These are phyloP conservation scores for Senecio squalidus DNA, from an alignment of 140 eudicot genomes.

Conservation along the genomic window DNA sequence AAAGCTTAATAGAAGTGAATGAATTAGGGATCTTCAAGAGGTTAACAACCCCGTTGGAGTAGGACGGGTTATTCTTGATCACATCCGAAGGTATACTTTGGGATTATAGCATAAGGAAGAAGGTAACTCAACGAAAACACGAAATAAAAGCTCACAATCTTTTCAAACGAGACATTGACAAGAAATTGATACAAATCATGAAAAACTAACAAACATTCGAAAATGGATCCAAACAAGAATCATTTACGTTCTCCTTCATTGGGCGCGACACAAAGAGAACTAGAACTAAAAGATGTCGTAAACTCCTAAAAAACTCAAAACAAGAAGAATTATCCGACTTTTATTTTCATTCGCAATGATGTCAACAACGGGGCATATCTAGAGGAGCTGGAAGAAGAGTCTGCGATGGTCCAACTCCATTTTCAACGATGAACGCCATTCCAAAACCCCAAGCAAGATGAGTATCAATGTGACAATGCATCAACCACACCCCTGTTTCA, in stretches of 20 bases:
- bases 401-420: background rate
- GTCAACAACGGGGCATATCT: background rate
- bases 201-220: background rate
- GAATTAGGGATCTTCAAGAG: background rate
- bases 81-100: background rate
- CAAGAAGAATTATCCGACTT: background rate
- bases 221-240: background rate
- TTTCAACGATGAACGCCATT: background rate
- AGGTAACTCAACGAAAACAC: background rate
- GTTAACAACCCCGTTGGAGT: background rate
- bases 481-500: background rate
- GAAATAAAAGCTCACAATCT: background rate
- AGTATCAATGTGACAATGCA: background rate
- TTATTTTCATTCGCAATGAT: background rate
- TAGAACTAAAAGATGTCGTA: no score
- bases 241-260: no score
- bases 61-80: background rate
- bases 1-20: no score
- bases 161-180: conserved; percentile 1
- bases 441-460: background rate
- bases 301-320: no score
- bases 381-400: background rate
- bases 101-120: background rate
- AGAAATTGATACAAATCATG: conserved; percentile 2
- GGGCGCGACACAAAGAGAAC: no score